phyloP scores from a whole-genome alignment of 257 asterid genomes.

The Fraxinus pennsylvanica region DNA sequence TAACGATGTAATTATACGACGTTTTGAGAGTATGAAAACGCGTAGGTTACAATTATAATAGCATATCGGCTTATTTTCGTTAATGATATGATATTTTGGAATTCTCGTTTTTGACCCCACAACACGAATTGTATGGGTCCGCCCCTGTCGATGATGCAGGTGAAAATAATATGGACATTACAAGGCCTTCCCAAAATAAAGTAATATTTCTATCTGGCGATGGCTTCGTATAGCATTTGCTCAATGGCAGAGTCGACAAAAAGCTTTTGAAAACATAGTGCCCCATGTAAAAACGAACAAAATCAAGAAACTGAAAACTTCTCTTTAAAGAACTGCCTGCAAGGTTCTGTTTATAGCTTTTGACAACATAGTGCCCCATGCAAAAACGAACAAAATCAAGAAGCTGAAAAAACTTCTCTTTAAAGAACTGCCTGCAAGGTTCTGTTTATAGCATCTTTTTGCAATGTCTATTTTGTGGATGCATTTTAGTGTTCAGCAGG shows the following conservation, averaged over 20 bases:
- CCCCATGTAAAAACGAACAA: not conserved
- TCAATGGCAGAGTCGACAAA: not conserved
- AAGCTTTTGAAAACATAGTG: not conserved
- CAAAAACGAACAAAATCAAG: not conserved
- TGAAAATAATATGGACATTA: slow-evolving; percentile 13
- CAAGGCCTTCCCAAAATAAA: slow-evolving; percentile 25
- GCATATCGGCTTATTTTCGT: too few relatives aligned
- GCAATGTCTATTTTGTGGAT: not conserved
- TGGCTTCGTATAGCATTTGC: not conserved
- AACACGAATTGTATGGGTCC: too few relatives aligned
- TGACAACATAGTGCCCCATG: not conserved
- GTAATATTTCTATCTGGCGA: not conserved
- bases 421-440: not conserved
- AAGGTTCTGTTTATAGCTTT: not conserved
- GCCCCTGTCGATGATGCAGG: slow-evolving; percentile 28
- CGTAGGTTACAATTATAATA: too few relatives aligned
- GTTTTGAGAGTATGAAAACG: too few relatives aligned
- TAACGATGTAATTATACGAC: too few relatives aligned
- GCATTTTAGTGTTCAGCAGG: not conserved
- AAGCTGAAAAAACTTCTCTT: not conserved
- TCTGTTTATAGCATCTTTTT: not conserved
- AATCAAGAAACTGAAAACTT: not conserved
- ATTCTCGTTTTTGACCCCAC: too few relatives aligned
- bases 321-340: not conserved
- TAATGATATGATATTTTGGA: too few relatives aligned